A percentile compares a stretch with the other conserved stretches of the same genome.
Conservation (phyloP, 495 filamentous ascomycete genomes). For the Xylaria telfairii region DNA sequence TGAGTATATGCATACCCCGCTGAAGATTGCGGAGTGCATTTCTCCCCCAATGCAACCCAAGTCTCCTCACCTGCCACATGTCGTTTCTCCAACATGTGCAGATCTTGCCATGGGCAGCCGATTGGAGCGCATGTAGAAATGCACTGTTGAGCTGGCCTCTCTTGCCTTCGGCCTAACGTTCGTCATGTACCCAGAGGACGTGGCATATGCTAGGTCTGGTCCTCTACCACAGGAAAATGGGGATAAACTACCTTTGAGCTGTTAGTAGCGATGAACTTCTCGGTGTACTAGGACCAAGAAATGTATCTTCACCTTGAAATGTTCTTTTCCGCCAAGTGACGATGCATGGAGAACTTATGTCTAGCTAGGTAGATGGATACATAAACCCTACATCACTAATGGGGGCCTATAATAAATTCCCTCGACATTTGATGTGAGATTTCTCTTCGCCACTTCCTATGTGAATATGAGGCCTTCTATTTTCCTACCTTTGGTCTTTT, state of each 20-base stretch:
- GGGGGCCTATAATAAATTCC: background rate
- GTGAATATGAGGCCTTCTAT: constrained; percentile 4
- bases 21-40: constrained; percentile 10
- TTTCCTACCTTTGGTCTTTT: background rate
- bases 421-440: background rate
- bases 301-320: background rate
- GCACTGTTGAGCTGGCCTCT: background rate
- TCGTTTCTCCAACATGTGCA: background rate
- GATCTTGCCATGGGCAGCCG: background rate
- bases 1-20: background rate
- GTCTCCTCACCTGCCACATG: background rate
- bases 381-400: constrained; percentile 6
- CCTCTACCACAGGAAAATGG: background rate
- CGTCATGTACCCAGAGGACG: background rate
- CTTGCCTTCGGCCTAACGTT: constrained; percentile 5
- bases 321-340: background rate
- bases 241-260: background rate
- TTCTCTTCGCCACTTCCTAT: background rate
- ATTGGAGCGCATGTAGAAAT: constrained; percentile 11
- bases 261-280: background rate
- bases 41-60: constrained; percentile 8
- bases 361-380: background rate
- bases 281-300: background rate
- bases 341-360: background rate
- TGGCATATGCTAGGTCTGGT: background rate